These are phyloP conservation scores for Trichocladium antarcticum DNA, from an alignment of 495 filamentous ascomycete genomes.

Conservation along the genomic window DNA sequence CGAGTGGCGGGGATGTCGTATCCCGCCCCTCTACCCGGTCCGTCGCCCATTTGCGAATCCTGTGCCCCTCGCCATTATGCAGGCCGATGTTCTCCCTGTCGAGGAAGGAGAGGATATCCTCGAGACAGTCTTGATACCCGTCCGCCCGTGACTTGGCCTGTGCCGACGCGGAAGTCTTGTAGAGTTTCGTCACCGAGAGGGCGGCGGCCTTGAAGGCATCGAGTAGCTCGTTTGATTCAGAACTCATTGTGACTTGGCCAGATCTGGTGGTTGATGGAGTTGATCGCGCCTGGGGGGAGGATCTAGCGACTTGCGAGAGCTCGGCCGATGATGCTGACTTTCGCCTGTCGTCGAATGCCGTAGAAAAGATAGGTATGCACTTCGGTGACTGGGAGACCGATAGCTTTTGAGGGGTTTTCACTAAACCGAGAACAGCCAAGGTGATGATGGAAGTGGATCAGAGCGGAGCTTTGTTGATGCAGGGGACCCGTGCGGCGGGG, in stretches of 20 bases:
- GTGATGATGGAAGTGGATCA: slow-evolving; percentile 1
- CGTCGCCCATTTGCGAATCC: slow-evolving; percentile 72
- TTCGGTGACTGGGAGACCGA: not conserved
- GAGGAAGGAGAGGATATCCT: slow-evolving; percentile 75
- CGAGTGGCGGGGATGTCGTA: slow-evolving; percentile 33
- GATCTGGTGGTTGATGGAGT: not conserved
- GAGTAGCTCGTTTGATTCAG: slow-evolving; percentile 65
- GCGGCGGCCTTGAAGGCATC: slow-evolving; percentile 87
- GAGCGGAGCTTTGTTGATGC: not conserved
- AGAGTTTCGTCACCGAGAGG: slow-evolving; percentile 88
- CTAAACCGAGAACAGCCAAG: slow-evolving; percentile 7
- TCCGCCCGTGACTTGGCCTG: slow-evolving; percentile 60
- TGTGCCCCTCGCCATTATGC: slow-evolving; percentile 69
- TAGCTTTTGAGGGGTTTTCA: slow-evolving; percentile 15
- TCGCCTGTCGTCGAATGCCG: not conserved
- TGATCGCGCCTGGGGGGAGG: not conserved
- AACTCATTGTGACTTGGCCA: slow-evolving; percentile 16
- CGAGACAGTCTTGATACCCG: slow-evolving; percentile 90
- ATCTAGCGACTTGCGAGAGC: not conserved
- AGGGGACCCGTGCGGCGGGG: not conserved
- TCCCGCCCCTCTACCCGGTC: slow-evolving; percentile 59
- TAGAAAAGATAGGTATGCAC: not conserved
- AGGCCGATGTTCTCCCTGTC: slow-evolving; percentile 69
- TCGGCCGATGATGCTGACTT: not conserved
- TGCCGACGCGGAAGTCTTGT: slow-evolving; percentile 74